Base-by-base conservation (phyloP, 148 eudicot species). In the Dysphania ambrosioides region DNA sequence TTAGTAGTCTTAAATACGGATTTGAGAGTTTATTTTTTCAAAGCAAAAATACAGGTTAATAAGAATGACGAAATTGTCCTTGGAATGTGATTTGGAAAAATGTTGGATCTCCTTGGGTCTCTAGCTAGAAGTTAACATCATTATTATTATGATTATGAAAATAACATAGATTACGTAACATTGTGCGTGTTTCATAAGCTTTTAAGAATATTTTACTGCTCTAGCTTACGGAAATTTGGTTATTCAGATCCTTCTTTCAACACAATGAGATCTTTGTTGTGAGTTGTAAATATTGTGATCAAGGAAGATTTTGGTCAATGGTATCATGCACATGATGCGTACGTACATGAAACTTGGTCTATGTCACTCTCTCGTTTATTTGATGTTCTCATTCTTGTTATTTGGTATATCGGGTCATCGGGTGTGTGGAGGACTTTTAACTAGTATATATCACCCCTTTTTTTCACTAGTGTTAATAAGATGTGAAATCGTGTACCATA, bases 101-200 rank as follows among this genome's bases (percentile, higher is more conserved):
- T 1, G 64, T 59, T 26, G 64, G 29, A 27, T 59, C 12, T 47
- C 8, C 47, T 74, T 31, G 42, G 69, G 40, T 73, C 42, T 44
- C 59, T 57, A 73, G 21, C 59, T 57, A 73, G 21, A 41, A 53
- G 66, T 74, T 74, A 15, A 47, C 5, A 5, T 34, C 71, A 57
- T 44, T 10, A 74, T 64, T 44, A 74, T 63, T 44, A 32, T 44
- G 70, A 16, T 64, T 15, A 74, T 74, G 21, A 32, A 42, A 23
- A n/a, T n/a, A n/a, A n/a, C 15, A 64, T 32, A n/a, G 5, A 49
- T 21, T 64, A 65, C 65, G 63, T 34, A 74, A 49, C 18, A 63
- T 49, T 64, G 51, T 47, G 77, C 71, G 51, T 49, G 62, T 16
- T 63, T 75, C 41, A 66, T 75, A 29, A 65, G 63, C 36, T 3